Evolutionary conservation across 352 stramenopile genomes (phyloP).

Genomic region (Pseudoperonospora humuli): DNA sequence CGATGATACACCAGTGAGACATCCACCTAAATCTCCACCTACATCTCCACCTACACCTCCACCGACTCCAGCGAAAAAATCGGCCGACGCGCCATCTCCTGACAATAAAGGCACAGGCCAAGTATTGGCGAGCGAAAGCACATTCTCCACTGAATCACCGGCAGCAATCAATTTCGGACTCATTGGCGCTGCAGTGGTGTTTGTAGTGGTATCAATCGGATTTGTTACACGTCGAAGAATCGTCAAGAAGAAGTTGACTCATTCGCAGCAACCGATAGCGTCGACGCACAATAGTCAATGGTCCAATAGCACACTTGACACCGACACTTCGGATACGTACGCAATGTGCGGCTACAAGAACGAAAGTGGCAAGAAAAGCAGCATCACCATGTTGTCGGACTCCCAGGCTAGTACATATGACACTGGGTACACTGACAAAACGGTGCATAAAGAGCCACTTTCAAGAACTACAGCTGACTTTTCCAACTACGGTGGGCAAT

Average conservation of each 20-base stretch:
- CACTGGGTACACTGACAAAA: slow-evolving; percentile 12
- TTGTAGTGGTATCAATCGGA: slow-evolving; percentile 34
- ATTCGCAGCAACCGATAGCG: slow-evolving; percentile 22
- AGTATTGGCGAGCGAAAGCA: slow-evolving; percentile 6
- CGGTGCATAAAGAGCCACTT: slow-evolving; percentile 1
- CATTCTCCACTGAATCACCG: slow-evolving; percentile 12
- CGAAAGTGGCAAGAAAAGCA: slow-evolving; percentile 9
- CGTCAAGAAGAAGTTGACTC: slow-evolving; percentile 25
- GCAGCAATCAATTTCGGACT: slow-evolving; percentile 37
- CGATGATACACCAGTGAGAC: too few relatives aligned
- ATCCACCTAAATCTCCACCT: too few relatives aligned
- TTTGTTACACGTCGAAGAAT: slow-evolving; percentile 38
- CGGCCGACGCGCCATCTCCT: too few relatives aligned
- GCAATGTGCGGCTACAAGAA: slow-evolving; percentile 26
- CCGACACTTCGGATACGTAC: slow-evolving; percentile 16
- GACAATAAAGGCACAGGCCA: slow-evolving; percentile 1
- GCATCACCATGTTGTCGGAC: slow-evolving; percentile 17
- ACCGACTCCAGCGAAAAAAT: too few relatives aligned
- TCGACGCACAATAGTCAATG: slow-evolving; percentile 18
- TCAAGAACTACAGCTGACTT: slow-evolving; percentile 28
- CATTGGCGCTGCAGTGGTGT: slow-evolving; percentile 30
- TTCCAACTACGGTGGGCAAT: slow-evolving; percentile 9
- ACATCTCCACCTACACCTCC: too few relatives aligned
- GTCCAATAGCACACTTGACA: slow-evolving; percentile 16
- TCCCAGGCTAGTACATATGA: slow-evolving; percentile 18